These are phyloP conservation scores for Lasiodiplodia theobromae DNA, from an alignment of 2,329 filamentous ascomycete genomes.

Conservation along the genomic window DNA sequence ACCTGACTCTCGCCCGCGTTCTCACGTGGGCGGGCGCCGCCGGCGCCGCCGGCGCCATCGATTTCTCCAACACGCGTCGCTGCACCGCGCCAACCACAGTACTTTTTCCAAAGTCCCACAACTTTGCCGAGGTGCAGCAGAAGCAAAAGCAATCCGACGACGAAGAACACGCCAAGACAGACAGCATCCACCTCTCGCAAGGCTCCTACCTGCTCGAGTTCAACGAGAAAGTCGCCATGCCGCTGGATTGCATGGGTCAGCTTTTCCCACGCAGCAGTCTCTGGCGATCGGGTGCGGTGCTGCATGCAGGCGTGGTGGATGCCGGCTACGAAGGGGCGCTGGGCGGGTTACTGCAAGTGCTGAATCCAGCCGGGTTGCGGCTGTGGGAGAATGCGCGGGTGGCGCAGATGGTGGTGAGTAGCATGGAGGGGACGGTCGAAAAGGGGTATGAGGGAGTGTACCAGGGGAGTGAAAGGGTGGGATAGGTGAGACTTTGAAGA, in stretches of 20 bases:
- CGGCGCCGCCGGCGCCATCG: constrained; percentile 31
- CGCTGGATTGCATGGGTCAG: constrained; percentile 49
- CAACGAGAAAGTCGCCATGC: constrained; percentile 51
- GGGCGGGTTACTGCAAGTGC: constrained; percentile 49
- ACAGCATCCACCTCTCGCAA: not conserved
- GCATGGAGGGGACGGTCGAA: constrained; percentile 46
- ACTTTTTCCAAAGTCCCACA: no score
- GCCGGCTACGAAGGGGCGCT: constrained; percentile 52
- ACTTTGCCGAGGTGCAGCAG: no score
- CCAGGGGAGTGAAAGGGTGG: constrained; percentile 35
- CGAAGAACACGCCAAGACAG: not conserved
- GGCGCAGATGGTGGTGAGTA: constrained; percentile 51
- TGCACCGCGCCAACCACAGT: constrained; percentile 16
- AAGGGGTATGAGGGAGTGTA: constrained; percentile 49
- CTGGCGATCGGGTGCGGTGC: constrained; percentile 48
- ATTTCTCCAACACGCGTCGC: constrained; percentile 34
- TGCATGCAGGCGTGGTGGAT: constrained; percentile 52
- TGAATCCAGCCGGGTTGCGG: constrained; percentile 46
- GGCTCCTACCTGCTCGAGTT: constrained; percentile 51
- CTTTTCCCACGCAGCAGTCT: constrained; percentile 50
- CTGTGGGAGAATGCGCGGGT: constrained; percentile 46
- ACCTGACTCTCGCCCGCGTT: constrained; percentile 36
- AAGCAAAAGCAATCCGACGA: no score
- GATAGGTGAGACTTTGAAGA: not conserved
- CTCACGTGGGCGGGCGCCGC: constrained; percentile 33